Base-by-base conservation (phyloP, 306 rosid species). In the Lotus japonicus region DNA sequence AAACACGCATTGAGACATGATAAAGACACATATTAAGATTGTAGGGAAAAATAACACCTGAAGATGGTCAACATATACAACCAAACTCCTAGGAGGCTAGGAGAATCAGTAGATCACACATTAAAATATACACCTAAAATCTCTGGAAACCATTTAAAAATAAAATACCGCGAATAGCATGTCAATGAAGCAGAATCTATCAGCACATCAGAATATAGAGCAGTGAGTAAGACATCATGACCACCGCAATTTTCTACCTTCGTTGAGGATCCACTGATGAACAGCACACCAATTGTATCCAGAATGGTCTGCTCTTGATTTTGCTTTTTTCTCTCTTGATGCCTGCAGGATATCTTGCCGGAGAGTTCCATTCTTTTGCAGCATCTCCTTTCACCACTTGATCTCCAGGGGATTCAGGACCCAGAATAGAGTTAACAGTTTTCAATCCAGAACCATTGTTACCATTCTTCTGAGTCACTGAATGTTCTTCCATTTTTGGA, bases 231-330 rank as follows among this genome's bases (percentile, higher is more conserved):
- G 45, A 51, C 14, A 28, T 51, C 15, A 26, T 21, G 58, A 65
- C 65, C 21, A 56, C 3, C 18, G 65, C 12, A 9, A 14, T 68
- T 50, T 58, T 68, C 78, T 49, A 74, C 73, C 66, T 72, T 49
- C 78, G 33, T 64, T 45, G 73, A 76, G 82, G 87, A 78, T 87
- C 85, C 23, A 84, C 87, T 7, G 96, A 73, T 12, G 94, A 61
- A 85, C 97, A 94, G 77, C 97, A 94, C 36, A 88, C 87, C 68
- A 90, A 81, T 35, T 86, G 99, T 36, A 71, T 84, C 98, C 98
- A 92, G 62, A 76, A 91, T 44, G 95, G 91, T 81, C 81, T 89
- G 57, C 84, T 80, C 84, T 86, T 90, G 44, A 68, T 79, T 72
- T 88, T 90, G 74, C 84, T 85, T 84, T 87, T 94, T 4, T 82